These are phyloP conservation scores for Lasiodiplodia gonubiensis DNA, from an alignment of 2,329 filamentous ascomycete genomes.

Conservation along the genomic window DNA sequence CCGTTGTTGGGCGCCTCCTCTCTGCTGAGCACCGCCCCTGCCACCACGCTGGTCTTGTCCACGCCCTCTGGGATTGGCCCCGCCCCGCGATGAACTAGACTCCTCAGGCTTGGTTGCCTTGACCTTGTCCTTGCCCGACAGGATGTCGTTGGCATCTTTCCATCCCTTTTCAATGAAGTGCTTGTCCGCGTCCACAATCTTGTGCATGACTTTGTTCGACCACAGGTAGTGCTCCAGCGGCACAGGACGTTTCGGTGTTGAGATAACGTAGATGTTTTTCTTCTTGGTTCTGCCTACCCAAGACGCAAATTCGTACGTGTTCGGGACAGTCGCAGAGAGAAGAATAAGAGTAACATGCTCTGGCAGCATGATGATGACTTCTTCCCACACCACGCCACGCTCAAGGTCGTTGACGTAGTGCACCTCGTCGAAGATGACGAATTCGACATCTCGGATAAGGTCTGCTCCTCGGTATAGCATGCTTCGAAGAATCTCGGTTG, in stretches of 20 bases:
- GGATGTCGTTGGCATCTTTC: slow-evolving; percentile 86
- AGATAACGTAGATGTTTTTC: slow-evolving; percentile 99
- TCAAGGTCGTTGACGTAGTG: slow-evolving; percentile 98
- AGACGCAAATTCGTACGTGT: slow-evolving; percentile 96
- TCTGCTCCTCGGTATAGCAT: slow-evolving; percentile 98
- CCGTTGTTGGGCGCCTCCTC: slow-evolving; percentile 58
- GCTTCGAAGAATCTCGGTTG: slow-evolving; percentile 94
- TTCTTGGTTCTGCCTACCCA: slow-evolving; percentile 98
- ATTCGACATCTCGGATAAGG: slow-evolving; percentile 94
- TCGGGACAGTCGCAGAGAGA: slow-evolving; percentile 94
- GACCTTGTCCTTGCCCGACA: slow-evolving; percentile 81
- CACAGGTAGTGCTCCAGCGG: slow-evolving; percentile 96
- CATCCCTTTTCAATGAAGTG: slow-evolving; percentile 90
- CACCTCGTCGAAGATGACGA: slow-evolving; percentile 98
- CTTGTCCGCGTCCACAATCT: slow-evolving; percentile 93
- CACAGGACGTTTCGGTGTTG: slow-evolving; percentile 91
- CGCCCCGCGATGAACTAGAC: slow-evolving; percentile 59
- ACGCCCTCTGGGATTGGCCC: slow-evolving; percentile 54
- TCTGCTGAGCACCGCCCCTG: slow-evolving; percentile 57
- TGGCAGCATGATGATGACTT: slow-evolving; percentile 99
- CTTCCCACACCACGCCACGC: slow-evolving; percentile 97
- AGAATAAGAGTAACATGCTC: slow-evolving; percentile 96
- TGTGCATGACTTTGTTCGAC: slow-evolving; percentile 90
- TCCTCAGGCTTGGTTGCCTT: slow-evolving; percentile 62
- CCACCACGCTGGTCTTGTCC: slow-evolving; percentile 61